Base-by-base conservation (phyloP, 2,329 filamentous ascomycete genomes). In the Fonsecaea pugnacius region DNA sequence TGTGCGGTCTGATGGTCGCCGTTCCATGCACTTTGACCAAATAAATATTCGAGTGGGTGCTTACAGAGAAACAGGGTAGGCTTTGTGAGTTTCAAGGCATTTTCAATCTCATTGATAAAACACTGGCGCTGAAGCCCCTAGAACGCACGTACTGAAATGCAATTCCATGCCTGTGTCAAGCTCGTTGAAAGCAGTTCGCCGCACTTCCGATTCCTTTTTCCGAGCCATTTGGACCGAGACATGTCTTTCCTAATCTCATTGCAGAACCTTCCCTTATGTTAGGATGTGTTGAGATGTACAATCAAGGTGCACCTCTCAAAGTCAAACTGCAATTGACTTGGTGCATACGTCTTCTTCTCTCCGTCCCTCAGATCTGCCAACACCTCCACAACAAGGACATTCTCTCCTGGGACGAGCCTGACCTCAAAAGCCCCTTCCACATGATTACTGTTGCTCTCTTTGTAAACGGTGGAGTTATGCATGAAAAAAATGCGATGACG, bases 321-420 rank as follows among this genome's bases (percentile, higher is more conserved):
- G 74, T 95, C 91, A 38, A 89, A 84, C 67, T 88, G 85, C 9
- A 87, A 80, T 0, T 85, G 87, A 30, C 83, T 83, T 0, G 62
- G 61, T 16, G 82, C 78, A 40, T 83, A 78, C 65, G 83, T 86
- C 72, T 75, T 72, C 33, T 86, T 80, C 21, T 82, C 85, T 71
- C 82, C 85, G 1, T 84, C 86, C 67, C 59, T 68, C 50, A 91
- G 83, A 6, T 88, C 88, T 1, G 90, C 91, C 68, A 92, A 86
- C 63, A 94, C 82, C 71, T 94, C 90, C 7, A 96, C 83, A 71
- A 92, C 89, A 57, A 96, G 84, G 52, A 88, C 84, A 70, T 95
- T 96, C 57, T 92, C 83, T 6, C 91, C 92, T 1, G 85, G 84
- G 30, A 85, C 83, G 32, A 96, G 79, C 58, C 85, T 85, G 7